Percentiles rank a stretch among this genome's conserved stretches.
Conservation (phyloP, 2,329 filamentous ascomycete genomes). For the Aspergillus tamarii region DNA sequence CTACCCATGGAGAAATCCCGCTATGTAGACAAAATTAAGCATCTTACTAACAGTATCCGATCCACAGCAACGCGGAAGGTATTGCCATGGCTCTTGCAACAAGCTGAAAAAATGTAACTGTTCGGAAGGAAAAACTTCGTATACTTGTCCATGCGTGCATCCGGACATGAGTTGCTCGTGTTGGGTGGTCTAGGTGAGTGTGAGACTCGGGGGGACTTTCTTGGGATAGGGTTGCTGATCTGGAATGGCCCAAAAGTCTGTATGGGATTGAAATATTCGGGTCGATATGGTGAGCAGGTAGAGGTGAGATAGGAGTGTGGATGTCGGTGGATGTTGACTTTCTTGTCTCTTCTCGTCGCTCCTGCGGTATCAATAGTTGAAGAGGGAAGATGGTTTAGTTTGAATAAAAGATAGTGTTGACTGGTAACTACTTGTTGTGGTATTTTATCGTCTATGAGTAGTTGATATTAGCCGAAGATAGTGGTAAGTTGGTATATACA, state of each 20-base stretch:
- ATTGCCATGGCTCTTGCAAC: background rate
- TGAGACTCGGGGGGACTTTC: background rate
- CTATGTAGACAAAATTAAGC: background rate
- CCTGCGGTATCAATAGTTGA: background rate
- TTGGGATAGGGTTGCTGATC: background rate
- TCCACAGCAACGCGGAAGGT: background rate
- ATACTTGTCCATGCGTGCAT: background rate
- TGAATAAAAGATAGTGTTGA: background rate
- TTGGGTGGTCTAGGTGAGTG: background rate
- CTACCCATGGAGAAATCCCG: background rate
- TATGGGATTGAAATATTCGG: background rate
- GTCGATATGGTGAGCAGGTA: background rate
- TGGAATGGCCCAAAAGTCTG: background rate
- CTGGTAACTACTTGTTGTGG: background rate
- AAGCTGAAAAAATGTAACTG: background rate
- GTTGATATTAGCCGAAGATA: background rate
- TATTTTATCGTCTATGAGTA: background rate
- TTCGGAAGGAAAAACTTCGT: background rate
- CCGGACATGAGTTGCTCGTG: background rate
- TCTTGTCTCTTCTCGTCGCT: background rate
- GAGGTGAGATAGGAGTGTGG: background rate
- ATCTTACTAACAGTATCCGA: background rate
- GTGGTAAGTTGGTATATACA: background rate
- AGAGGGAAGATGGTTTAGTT: background rate
- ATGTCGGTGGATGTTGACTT: background rate